Base-by-base conservation (phyloP, 2,329 filamentous ascomycete genomes). In the Venturiaceae sp. region DNA sequence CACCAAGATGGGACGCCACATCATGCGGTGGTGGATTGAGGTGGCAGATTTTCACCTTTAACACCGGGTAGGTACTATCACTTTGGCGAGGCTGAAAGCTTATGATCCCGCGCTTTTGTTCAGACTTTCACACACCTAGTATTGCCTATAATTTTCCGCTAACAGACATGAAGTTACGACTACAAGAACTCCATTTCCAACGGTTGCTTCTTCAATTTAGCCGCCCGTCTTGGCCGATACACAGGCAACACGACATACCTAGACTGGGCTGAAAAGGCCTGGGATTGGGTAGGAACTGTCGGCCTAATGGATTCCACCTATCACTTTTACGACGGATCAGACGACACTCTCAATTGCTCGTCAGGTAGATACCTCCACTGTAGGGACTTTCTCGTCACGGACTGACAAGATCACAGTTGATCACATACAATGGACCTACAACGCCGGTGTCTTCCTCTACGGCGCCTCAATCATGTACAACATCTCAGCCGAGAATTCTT, bases 231-330 rank as follows among this genome's bases (percentile, higher is more conserved):
- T 7, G 66, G 66, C 9, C 60, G 64, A 21, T 74, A 66, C 61
- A 73, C 72, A 5, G 69, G 69, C 30, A 73, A 74, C 62, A 30
- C 61, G 55, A 86, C 81, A 0, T 88, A 88, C 64, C 62, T 75
- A 73, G 80, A 89, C 64, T 90, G 86, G 86, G 79, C 79, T 1
- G 68, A 71, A 52, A 64, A 62, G 50, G 65, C 64, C 54, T 73
- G 66, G 64, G 65, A 71, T 58, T 73, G 71, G 71, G 64, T 67
- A 5, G 60, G 55, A 7, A 69, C 72, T 1, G 71, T 84, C 7
- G 80, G 81, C 16, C 74, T 90, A 59, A 4, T 70, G 72, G 61
- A 90, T 82, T n/a, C 37, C 63, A 65, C 28, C 16, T 76, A 71
- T 65, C 68, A 74, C 59, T 73, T 75, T 65, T 77, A 68, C 63